Evolutionary conservation across 2,329 filamentous ascomycete species (phyloP), one percentile per base, ranked within the genome.

Genomic region (Pseudocercospora crystallina): DNA sequence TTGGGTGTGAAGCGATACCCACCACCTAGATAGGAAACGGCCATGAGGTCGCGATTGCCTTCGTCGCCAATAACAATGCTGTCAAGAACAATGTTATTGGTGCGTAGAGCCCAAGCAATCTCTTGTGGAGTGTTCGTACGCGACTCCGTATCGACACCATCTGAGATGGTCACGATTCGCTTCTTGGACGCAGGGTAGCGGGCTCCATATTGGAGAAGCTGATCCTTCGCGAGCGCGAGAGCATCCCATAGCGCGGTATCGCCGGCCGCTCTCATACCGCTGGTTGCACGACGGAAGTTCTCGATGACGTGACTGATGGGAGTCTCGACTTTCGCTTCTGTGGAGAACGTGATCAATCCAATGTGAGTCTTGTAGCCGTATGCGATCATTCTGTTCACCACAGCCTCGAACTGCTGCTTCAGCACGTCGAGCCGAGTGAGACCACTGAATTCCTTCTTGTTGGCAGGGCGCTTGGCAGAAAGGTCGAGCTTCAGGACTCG

Each of bases 191-290:
- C 51, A 2, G 68, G 69, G 49, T 66, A 71, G 11, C 63, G 62
- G 8, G 47, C 26, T 5, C 57, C 61, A 34, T 67, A 65, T 8
- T 65, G 45, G 5, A 60, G 44, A 9, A 73, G 53, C 42, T 69
- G 62, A 38, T 71, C 65, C 2, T 61, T 58, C 4, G 65, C 66
- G 7, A 72, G 61, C 2, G 59, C 58, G 17, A 72, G 54, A 15
- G 65, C 63, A 51, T 72, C 69, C 68, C 67, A 73, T 4, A 72
- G 46, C 0, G 66, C 63, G 13, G 70, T 73, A 43, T 71, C 65
- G 2, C 68, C 69, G 5, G 43, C 29, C 10, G 64, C 60, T 1
- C 43, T 35, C 61, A 71, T 67, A 13, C 48, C 56, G 33, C 62
- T 61, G 7, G 69, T 62, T 7, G 65, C 63, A 29, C 64, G 60